Conservation (phyloP, 768 basidiomycete species). For the Tricholomella constricta region DNA sequence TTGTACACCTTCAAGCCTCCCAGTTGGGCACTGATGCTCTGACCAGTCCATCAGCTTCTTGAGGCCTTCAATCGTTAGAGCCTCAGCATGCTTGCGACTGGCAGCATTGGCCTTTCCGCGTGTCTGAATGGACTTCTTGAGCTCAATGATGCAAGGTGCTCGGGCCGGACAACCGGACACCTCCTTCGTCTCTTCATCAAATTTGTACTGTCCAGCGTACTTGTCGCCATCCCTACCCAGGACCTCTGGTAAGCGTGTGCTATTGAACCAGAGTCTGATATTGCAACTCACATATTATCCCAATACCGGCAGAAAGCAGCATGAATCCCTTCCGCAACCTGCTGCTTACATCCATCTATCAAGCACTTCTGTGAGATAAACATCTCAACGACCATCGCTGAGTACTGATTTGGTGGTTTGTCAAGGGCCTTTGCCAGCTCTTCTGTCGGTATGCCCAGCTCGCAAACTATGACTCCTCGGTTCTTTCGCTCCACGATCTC, state of each 20-base stretch:
- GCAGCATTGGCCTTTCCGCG: slow-evolving; percentile 19
- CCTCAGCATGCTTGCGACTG: slow-evolving; percentile 30
- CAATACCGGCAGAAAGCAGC: slow-evolving; percentile 3
- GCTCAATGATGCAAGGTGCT: slow-evolving; percentile 19
- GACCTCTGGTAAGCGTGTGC: background rate
- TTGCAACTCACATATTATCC: slow-evolving; percentile 3
- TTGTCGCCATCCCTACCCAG: slow-evolving; percentile 9
- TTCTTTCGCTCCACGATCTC: background rate
- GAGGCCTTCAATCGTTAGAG: slow-evolving; percentile 33
- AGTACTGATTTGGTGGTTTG: slow-evolving; percentile 7
- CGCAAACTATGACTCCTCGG: background rate
- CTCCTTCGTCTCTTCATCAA: slow-evolving; percentile 18
- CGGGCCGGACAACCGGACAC: slow-evolving; percentile 33
- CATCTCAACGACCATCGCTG: slow-evolving; percentile 1
- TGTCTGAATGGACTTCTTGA: slow-evolving; percentile 29
- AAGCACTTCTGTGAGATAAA: slow-evolving; percentile 8
- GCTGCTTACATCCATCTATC: background rate
- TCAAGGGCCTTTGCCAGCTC: slow-evolving; percentile 4
- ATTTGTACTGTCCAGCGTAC: slow-evolving; percentile 29
- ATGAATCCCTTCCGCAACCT: background rate
- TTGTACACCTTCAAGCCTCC: slow-evolving; percentile 6
- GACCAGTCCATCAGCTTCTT: slow-evolving; percentile 29
- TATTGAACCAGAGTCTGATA: background rate
- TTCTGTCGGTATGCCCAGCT: slow-evolving; percentile 4
- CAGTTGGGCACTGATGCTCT: slow-evolving; percentile 16